Percentiles rank a stretch among this genome's conserved stretches.
Evolutionary conservation across 2,329 filamentous ascomycete species (phyloP).

Genomic region (Sporothrix sp.): DNA sequence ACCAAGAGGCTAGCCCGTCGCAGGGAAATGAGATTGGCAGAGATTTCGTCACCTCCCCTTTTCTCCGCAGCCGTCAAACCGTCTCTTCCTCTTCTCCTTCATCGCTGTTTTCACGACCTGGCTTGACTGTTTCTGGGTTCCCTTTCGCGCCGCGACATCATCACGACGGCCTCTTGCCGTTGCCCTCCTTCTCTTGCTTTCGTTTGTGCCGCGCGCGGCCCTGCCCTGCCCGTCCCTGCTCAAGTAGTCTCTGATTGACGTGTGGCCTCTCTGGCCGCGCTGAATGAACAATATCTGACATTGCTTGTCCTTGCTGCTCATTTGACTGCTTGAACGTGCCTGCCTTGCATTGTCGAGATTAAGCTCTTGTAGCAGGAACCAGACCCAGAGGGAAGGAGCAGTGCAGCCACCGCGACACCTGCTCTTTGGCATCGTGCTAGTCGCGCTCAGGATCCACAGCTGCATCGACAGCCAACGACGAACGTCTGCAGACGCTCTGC

Average conservation of each 20-base stretch:
- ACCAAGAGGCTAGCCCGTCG: not conserved
- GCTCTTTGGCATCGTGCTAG: no score
- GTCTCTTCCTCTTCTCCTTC: not conserved
- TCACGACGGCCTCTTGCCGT: not conserved
- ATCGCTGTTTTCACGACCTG: not conserved
- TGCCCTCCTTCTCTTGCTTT: not conserved
- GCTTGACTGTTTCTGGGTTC: not conserved
- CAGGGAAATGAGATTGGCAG: conserved; percentile 10
- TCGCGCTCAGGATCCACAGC: no score
- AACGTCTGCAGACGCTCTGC: no score
- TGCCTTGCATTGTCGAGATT: not conserved
- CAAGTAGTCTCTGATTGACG: conserved; percentile 7
- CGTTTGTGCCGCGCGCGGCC: not conserved
- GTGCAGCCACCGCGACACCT: not conserved
- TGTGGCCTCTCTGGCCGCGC: not conserved
- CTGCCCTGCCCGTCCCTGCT: not conserved
- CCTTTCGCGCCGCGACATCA: not conserved
- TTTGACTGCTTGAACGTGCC: conserved; percentile 4
- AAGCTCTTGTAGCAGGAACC: not conserved
- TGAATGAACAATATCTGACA: not conserved
- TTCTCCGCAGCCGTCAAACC: not conserved
- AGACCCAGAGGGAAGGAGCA: not conserved
- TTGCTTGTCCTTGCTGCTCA: not conserved
- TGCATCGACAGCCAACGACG: no score
- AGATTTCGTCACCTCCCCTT: not conserved